phyloP scores from a whole-genome alignment of 306 rosid genomes.

The Parietaria judaica region DNA sequence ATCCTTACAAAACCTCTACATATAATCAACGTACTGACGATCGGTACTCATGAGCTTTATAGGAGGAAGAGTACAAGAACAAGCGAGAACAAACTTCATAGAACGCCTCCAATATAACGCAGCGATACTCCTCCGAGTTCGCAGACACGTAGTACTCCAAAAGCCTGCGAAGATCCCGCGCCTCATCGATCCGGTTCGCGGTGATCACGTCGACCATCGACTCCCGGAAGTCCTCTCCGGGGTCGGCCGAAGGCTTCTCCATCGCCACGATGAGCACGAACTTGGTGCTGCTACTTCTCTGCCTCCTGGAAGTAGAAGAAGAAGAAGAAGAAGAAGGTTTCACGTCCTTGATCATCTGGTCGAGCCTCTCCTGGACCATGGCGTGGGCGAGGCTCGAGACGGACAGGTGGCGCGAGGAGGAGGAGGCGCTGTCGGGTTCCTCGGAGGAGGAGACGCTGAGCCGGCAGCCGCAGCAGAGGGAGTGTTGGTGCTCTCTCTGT shows the following conservation, averaged over 20 bases:
- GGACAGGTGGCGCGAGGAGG: constrained; percentile 53
- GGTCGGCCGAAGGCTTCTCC: constrained; percentile 75
- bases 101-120: constrained; percentile 56
- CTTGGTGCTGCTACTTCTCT: constrained; percentile 29
- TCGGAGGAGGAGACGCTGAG: constrained; percentile 67
- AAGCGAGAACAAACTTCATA: constrained; percentile 67
- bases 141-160: constrained; percentile 79
- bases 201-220: constrained; percentile 80
- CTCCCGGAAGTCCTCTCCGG: constrained; percentile 72
- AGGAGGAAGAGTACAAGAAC: constrained; percentile 31
- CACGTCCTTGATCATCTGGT: constrained; percentile 62
- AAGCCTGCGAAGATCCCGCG: constrained; percentile 67
- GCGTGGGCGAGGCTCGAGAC: constrained; percentile 85
- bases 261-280: constrained; percentile 77
- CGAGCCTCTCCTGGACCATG: constrained; percentile 92
- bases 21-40: constrained; percentile 2
- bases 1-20: no score
- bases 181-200: constrained; percentile 51
- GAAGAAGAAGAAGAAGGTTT: constrained; percentile 22
- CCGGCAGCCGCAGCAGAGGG: constrained; percentile 73
- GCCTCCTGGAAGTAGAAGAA: constrained; percentile 22
- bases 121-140: constrained; percentile 55
- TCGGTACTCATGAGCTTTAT: constrained; percentile 39
- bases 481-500: constrained; percentile 20
- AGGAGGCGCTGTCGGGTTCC: constrained; percentile 23